Evolutionary conservation across 2,329 filamentous ascomycete species (phyloP).

Genomic region (Arthroderma sp.): DNA sequence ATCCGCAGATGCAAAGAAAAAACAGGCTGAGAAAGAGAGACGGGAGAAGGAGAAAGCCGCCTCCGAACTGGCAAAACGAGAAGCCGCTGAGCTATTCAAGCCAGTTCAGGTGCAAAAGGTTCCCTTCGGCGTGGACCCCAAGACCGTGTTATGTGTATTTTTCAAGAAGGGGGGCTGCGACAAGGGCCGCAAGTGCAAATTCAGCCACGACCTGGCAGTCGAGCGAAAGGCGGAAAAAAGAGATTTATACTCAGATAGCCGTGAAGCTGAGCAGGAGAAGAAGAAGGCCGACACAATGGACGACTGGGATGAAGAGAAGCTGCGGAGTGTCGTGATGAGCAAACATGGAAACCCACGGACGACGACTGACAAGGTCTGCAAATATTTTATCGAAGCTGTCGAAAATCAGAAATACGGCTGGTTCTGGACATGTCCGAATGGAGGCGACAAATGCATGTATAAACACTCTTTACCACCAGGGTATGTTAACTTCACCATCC

Average conservation of each 20-base stretch:
- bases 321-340: conserved; percentile 76
- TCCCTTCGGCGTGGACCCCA: conserved; percentile 92
- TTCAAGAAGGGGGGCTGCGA: conserved; percentile 96
- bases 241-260: conserved; percentile 75
- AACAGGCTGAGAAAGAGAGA: conserved; percentile 48
- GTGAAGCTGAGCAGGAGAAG: conserved; percentile 55
- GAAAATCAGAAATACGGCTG: conserved; percentile 98
- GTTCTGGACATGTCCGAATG: conserved; percentile 98
- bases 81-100: conserved; percentile 71
- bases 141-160: conserved; percentile 92
- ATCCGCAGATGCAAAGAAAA: conserved; percentile 77
- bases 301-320: conserved; percentile 95
- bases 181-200: conserved; percentile 97
- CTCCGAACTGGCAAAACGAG: conserved; percentile 68
- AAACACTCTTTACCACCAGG: conserved; percentile 88
- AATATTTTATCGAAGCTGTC: conserved; percentile 91
- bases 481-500: conserved; percentile 41
- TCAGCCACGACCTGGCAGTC: conserved; percentile 77
- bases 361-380: conserved; percentile 97
- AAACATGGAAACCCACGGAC: conserved; percentile 97
- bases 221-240: conserved; percentile 89
- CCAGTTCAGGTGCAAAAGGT: conserved; percentile 95
- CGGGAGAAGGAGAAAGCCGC: conserved; percentile 83
- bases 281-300: conserved; percentile 86
- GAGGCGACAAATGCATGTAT: conserved; percentile 96